Conservation (phyloP, 495 filamentous ascomycete species). For the Xylaria palmicola region DNA sequence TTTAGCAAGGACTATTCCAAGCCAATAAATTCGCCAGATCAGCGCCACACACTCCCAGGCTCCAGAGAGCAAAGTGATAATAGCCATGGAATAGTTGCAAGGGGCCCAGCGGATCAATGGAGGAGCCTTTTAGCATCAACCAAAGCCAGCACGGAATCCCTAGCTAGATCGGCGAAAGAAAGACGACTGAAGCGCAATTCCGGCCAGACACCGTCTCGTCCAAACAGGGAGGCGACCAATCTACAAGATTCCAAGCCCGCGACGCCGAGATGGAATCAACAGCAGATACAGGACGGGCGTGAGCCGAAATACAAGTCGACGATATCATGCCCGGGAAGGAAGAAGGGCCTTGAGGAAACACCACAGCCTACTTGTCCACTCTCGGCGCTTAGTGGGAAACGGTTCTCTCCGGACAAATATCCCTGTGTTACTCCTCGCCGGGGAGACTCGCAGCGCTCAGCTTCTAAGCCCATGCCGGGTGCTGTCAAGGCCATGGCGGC, state of each 20-base stretch:
- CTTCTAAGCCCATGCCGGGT: conserved; percentile 24
- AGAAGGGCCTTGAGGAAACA: conserved; percentile 2
- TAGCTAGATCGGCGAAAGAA: conserved; percentile 24
- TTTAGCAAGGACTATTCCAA: neutral
- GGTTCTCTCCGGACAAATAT: neutral
- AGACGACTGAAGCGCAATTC: conserved; percentile 25
- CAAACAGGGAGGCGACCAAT: conserved; percentile 14
- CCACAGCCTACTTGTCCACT: neutral
- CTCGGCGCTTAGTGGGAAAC: neutral
- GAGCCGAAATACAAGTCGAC: neutral
- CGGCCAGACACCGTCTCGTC: conserved; percentile 1
- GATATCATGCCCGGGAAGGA: neutral
- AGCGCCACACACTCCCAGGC: neutral
- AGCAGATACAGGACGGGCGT: neutral
- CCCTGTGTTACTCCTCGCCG: neutral
- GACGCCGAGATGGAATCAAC: conserved; percentile 14
- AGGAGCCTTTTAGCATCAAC: conserved; percentile 21
- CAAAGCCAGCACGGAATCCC: conserved; percentile 24
- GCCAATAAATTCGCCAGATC: neutral
- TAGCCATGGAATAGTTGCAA: conserved; percentile 9
- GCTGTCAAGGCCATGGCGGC: conserved; percentile 46
- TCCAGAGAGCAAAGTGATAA: neutral
- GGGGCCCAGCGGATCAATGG: conserved; percentile 15
- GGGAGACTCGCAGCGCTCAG: conserved; percentile 15
- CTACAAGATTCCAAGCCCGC: neutral